Percentiles rank a stretch among this genome's conserved stretches.
Conservation (phyloP, 2,329 filamentous ascomycete genomes). For the Aspergillus oerlinghausenensis region DNA sequence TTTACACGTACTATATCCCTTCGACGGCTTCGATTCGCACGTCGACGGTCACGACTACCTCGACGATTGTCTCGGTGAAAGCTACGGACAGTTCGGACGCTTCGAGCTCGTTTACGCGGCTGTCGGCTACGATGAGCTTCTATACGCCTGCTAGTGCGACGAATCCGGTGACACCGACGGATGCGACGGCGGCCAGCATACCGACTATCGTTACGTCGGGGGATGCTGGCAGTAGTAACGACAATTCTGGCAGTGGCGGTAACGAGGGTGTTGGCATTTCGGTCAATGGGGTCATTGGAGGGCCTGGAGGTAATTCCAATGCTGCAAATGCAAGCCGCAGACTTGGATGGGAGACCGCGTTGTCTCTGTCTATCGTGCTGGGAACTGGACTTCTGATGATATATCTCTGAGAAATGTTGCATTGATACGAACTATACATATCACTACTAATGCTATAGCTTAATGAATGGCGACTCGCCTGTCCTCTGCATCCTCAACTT, state of each 20-base stretch:
- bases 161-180: neutral
- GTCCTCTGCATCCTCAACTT: slow-evolving; percentile 37
- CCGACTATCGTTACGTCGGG: neutral
- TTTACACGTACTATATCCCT: neutral
- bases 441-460: slow-evolving; percentile 15
- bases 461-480: slow-evolving; percentile 1
- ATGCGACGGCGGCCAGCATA: neutral
- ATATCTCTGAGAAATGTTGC: neutral
- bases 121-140: neutral
- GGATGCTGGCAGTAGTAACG: neutral
- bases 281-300: neutral
- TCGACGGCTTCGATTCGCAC: neutral
- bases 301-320: neutral
- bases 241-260: neutral
- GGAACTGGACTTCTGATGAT: neutral
- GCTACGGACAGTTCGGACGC: neutral
- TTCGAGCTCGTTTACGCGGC: neutral
- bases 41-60: neutral
- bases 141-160: neutral
- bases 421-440: slow-evolving; percentile 45
- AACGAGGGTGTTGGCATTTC: neutral
- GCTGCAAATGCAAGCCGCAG: neutral
- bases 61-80: neutral
- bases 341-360: neutral
- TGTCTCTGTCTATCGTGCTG: neutral